Evolutionary conservation across 2,329 filamentous ascomycete species (phyloP).

Genomic region (Plectosphaerella cucumerina): DNA sequence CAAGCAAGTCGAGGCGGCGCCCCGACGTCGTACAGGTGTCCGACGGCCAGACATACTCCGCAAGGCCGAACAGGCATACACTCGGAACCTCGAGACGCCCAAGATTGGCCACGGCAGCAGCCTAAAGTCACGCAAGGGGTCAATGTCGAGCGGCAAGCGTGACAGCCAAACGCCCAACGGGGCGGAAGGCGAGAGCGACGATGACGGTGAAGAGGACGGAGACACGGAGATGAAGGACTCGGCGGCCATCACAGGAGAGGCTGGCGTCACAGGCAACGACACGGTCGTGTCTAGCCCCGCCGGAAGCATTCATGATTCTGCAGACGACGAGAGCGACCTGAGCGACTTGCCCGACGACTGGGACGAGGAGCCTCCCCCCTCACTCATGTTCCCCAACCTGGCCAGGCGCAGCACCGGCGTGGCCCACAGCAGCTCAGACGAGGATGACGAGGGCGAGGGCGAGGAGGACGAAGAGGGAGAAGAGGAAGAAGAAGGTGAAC

Average conservation of each 20-base stretch:
- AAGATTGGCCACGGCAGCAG: slow-evolving; percentile 23
- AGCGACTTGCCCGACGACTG: slow-evolving; percentile 59
- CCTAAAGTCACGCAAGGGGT: slow-evolving; percentile 46
- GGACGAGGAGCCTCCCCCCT: slow-evolving; percentile 51
- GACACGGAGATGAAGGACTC: slow-evolving; percentile 18
- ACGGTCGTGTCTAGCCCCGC: slow-evolving; percentile 43
- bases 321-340: slow-evolving; percentile 66
- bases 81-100: slow-evolving; percentile 44
- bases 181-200: slow-evolving; percentile 30
- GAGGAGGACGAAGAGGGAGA: slow-evolving; percentile 16
- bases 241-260: slow-evolving; percentile 13
- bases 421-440: slow-evolving; percentile 3
- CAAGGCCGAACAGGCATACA: slow-evolving; percentile 56
- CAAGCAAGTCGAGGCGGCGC: slow-evolving; percentile 31
- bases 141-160: slow-evolving; percentile 46
- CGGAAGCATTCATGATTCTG: slow-evolving; percentile 60
- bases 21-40: slow-evolving; percentile 40
- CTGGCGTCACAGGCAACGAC: slow-evolving; percentile 15
- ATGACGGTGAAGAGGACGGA: slow-evolving; percentile 34
- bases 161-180: slow-evolving; percentile 33
- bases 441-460: slow-evolving; percentile 9
- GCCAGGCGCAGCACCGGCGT: slow-evolving; percentile 1
- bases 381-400: slow-evolving; percentile 49
- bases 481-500: slow-evolving; percentile 18
- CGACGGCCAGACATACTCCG: slow-evolving; percentile 55